Base-by-base conservation (phyloP, 164 flowering plant species). In the Paratinospora sagittata region DNA sequence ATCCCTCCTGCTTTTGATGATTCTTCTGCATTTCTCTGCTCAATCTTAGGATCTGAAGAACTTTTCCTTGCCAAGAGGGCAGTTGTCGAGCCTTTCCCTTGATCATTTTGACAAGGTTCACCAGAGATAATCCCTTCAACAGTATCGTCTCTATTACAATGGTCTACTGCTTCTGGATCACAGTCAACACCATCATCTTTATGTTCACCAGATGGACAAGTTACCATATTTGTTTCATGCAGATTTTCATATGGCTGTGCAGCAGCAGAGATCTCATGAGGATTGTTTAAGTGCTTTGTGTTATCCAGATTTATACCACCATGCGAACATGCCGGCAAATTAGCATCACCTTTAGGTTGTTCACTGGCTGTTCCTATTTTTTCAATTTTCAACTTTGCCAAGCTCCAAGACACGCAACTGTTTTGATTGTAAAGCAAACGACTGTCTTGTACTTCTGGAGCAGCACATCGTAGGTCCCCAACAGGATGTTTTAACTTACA, bases 41-140 rank as follows among this genome's bases (percentile, higher is more conserved):
- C 78, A 64, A 72, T 63, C 71, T 83, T 85, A 39, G 78, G 47
- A 69, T 86, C 89, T 39, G 73, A 70, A 72, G 81, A 79, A 78
- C 65, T 64, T 70, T 76, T 83, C 27, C 80, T 76, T 64, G 79
- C 60, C 14, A 45, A 58, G 26, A 69, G n/a, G 24, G 81, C 68
- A 55, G 77, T 75, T 58, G 77, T 80, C 33, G 78, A 70, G 34
- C 77, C 75, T 17, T 78, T 82, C 41, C 67, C 57, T 60, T 82
- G 82, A 62, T 61, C 77, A 21, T 58, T 45, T 68, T 43, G 79
- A 77, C 60, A 67, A 68, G 70, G 73, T 62, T 76, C 77, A 47
- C 49, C 75, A 62, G 79, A 66, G 66, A 72, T 26, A 60, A 67
- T 43, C 41, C 70, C 58, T 41, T 84, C 82, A 43, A 71, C 75